phyloP scores from a whole-genome alignment of 2,329 filamentous ascomycete genomes.

The Pseudocercospora fijiensis region DNA sequence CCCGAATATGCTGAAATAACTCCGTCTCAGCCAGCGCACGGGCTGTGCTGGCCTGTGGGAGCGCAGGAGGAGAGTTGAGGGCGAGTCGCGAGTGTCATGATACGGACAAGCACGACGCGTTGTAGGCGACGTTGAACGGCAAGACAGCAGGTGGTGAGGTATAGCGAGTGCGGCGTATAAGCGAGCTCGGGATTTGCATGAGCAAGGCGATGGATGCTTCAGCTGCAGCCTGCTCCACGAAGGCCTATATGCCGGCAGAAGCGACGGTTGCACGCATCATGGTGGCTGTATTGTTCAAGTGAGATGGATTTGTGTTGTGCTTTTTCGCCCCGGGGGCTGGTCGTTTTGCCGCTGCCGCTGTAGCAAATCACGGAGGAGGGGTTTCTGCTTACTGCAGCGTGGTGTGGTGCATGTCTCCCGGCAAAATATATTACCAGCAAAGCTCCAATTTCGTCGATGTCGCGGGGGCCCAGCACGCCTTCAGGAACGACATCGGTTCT shows the following conservation, averaged over 20 bases:
- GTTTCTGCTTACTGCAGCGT: not conserved
- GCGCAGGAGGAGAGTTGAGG: not conserved
- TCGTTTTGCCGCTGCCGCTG: not conserved
- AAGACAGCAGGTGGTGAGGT: not conserved
- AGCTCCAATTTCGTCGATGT: not conserved
- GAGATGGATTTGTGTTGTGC: not conserved
- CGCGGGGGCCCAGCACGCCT: not conserved
- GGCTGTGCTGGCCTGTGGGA: constrained; percentile 1
- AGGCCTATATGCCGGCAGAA: not conserved
- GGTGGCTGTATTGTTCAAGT: not conserved
- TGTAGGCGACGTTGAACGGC: not conserved
- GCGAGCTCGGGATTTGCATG: constrained; percentile 7
- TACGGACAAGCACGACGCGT: not conserved
- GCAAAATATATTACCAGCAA: no score
- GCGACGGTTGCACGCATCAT: constrained; percentile 2
- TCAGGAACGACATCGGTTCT: not conserved
- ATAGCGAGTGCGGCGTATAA: constrained; percentile 14
- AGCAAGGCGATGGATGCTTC: constrained; percentile 1
- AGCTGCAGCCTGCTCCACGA: constrained; percentile 1
- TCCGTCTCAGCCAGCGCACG: constrained; percentile 3
- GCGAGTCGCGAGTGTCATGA: not conserved
- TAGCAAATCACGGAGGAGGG: not conserved
- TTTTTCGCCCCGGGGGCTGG: not conserved
- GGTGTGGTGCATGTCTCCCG: no score
- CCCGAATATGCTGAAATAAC: not conserved